phyloP scores from a whole-genome alignment of 345 rosid genomes.

The Eucalyptus erythrocorys region DNA sequence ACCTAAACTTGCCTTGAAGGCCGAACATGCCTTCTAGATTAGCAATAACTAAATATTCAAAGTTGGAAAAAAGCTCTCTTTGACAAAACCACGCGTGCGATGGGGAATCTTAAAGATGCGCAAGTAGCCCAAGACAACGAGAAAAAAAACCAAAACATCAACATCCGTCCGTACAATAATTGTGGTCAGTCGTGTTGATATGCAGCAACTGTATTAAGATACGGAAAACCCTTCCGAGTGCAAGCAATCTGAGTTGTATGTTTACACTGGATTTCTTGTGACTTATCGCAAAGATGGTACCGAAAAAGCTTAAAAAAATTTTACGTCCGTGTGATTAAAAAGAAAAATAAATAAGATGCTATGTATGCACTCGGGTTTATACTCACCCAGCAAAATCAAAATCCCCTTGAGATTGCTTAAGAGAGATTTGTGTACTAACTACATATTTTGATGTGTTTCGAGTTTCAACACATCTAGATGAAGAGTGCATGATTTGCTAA shows the following conservation, averaged over 20 bases:
- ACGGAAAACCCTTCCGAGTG: not conserved
- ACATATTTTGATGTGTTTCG: not conserved
- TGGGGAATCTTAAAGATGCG: not conserved
- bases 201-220: not conserved
- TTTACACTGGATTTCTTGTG: not conserved
- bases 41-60: not conserved
- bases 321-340: not conserved
- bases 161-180: not conserved
- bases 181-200: not conserved
- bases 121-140: not conserved
- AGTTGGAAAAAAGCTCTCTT: not conserved
- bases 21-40: not conserved
- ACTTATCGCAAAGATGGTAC: not conserved
- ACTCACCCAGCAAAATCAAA: too few relatives aligned
- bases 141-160: not conserved
- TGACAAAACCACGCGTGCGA: not conserved
- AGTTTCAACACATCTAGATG: too few relatives aligned
- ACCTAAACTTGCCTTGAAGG: not conserved
- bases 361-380: too few relatives aligned
- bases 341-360: not conserved
- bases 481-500: not conserved
- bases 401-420: not conserved
- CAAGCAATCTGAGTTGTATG: not conserved
- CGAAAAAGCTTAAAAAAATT: accelerated
- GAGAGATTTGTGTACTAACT: not conserved